Evolutionary conservation across 2,329 filamentous ascomycete genomes (phyloP).

Genomic region (Fonsecaea erecta): DNA sequence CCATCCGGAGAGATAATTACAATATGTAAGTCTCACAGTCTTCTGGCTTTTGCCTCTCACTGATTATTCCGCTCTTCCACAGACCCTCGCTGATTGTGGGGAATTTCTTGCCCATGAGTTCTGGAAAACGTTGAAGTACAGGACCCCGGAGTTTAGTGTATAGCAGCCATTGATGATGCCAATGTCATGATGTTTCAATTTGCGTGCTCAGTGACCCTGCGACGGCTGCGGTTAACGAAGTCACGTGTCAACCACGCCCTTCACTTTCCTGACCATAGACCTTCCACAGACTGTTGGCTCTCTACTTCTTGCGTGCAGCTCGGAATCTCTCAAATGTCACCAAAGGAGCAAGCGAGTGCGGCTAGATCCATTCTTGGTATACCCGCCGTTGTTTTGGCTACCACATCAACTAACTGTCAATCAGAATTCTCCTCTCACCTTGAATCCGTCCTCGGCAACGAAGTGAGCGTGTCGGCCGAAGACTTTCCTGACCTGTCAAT

Average conservation of each 20-base stretch:
- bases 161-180: conserved; percentile 2
- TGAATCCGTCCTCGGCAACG: conserved; percentile 21
- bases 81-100: conserved; percentile 94
- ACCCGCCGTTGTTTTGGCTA: neutral
- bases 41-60: conserved; percentile 15
- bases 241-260: neutral
- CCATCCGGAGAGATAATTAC: conserved; percentile 90
- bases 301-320: neutral
- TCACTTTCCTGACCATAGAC: neutral
- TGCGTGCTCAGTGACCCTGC: neutral
- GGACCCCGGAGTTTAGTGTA: conserved; percentile 15
- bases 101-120: conserved; percentile 83
- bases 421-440: conserved; percentile 39
- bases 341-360: conserved; percentile 15
- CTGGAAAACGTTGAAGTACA: conserved; percentile 30
- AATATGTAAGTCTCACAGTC: conserved; percentile 76
- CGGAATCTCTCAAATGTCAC: conserved; percentile 17
- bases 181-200: conserved; percentile 6
- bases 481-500: conserved; percentile 25
- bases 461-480: conserved; percentile 7
- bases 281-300: neutral
- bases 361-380: conserved; percentile 31
- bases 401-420: conserved; percentile 2
- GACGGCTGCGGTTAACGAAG: neutral
- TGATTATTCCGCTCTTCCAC: conserved; percentile 42